Evolutionary conservation across 495 filamentous ascomycete genomes (phyloP).

Genomic region (Aspergillus biplanus): DNA sequence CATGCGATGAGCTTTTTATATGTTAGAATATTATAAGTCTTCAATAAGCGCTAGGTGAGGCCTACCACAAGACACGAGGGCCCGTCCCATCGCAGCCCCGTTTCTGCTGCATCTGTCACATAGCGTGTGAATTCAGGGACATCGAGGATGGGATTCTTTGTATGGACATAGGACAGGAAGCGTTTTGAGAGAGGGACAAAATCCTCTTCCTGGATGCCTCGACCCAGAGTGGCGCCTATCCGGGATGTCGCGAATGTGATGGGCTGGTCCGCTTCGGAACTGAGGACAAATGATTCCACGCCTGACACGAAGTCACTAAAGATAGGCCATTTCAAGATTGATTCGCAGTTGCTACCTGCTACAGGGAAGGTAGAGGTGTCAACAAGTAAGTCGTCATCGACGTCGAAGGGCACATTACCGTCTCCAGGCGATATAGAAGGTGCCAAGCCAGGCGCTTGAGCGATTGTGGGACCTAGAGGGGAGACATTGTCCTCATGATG

Average conservation of each 20-base stretch:
- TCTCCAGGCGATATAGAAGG: neutral
- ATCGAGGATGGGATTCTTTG: conserved; percentile 1
- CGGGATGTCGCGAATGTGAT: neutral
- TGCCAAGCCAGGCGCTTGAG: neutral
- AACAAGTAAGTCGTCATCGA: neutral
- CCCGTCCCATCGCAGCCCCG: neutral
- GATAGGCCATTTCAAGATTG: neutral
- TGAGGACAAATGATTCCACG: neutral
- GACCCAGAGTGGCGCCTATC: neutral
- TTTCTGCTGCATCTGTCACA: neutral
- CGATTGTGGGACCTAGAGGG: neutral
- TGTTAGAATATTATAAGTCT: neutral
- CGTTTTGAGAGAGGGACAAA: neutral
- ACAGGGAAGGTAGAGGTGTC: neutral
- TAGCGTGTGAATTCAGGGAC: neutral
- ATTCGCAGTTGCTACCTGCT: neutral
- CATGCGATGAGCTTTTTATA: neutral
- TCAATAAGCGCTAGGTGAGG: no score
- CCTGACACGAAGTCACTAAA: neutral
- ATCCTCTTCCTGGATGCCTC: neutral
- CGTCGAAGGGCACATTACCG: neutral
- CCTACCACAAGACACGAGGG: conserved; percentile 3
- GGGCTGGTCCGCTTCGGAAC: neutral
- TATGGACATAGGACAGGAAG: neutral
- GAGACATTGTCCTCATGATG: neutral